Conservation (phyloP, 1,284 basidiomycete species). For the Naganishia sp. region DNA sequence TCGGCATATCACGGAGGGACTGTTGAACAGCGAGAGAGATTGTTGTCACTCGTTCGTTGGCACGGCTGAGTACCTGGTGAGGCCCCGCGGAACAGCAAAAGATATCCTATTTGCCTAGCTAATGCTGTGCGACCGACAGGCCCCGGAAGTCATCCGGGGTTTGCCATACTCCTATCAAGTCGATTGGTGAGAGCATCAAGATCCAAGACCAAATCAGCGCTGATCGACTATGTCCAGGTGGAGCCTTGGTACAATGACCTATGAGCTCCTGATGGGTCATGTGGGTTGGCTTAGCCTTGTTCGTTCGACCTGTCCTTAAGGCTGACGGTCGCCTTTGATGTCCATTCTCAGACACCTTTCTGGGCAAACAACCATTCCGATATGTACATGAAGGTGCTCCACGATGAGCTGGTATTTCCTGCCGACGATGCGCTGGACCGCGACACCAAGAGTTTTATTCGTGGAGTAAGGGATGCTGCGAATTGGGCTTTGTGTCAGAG, state of each 20-base stretch:
- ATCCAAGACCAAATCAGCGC: too few species aligned
- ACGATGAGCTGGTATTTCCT: conserved; percentile 83
- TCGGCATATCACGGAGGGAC: conserved; percentile 19
- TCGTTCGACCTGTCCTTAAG: neutral
- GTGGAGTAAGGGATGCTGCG: conserved; percentile 66
- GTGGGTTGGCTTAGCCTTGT: conserved; percentile 35
- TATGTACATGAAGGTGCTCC: conserved; percentile 88
- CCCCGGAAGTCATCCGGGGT: conserved; percentile 90
- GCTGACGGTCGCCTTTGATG: neutral
- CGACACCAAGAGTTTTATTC: conserved; percentile 90
- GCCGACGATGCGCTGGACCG: conserved; percentile 87
- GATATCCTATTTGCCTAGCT: neutral
- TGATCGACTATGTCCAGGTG: conserved; percentile 55
- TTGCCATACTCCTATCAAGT: conserved; percentile 89
- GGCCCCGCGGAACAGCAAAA: conserved; percentile 18
- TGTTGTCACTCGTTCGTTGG: conserved; percentile 42
- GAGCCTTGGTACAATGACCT: conserved; percentile 95
- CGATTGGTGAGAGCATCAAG: conserved; percentile 64
- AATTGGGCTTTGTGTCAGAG: too few species aligned
- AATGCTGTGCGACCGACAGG: conserved; percentile 33
- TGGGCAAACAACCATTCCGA: conserved; percentile 90
- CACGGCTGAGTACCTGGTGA: conserved; percentile 70
- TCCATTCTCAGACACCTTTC: conserved; percentile 73
- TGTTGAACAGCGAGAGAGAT: conserved; percentile 30
- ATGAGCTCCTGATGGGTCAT: conserved; percentile 69